Conservation (phyloP, 2,329 filamentous ascomycete species). For the Alternaria conjuncta region DNA sequence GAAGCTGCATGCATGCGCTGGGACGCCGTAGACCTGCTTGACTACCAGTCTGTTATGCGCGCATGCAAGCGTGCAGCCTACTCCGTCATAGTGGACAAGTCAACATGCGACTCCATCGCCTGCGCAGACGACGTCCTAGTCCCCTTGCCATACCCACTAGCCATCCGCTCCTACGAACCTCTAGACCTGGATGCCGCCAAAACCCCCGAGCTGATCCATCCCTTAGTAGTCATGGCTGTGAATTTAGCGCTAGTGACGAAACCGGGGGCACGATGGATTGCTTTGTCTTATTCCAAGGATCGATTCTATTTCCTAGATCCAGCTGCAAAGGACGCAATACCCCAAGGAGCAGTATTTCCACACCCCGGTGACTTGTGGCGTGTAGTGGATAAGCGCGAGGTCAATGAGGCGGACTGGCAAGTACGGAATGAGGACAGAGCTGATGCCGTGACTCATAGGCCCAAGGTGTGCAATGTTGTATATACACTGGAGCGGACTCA, state of each 20-base stretch:
- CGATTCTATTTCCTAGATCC: conserved; percentile 45
- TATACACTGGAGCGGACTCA: conserved; percentile 49
- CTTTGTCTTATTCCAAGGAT: conserved; percentile 49
- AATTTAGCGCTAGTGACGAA: conserved; percentile 49
- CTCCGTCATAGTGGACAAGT: conserved; percentile 48
- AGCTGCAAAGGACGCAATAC: conserved; percentile 12
- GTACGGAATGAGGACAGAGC: conserved; percentile 8
- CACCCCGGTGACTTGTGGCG: conserved; percentile 48
- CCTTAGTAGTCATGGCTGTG: conserved; percentile 48
- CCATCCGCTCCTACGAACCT: conserved; percentile 7
- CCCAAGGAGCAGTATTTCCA: conserved; percentile 43
- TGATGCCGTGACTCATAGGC: conserved; percentile 38
- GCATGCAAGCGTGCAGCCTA: conserved; percentile 32
- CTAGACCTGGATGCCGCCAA: conserved; percentile 2
- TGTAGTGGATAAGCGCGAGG: conserved; percentile 41
- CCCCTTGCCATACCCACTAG: conserved; percentile 39
- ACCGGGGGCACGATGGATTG: conserved; percentile 48
- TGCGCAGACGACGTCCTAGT: conserved; percentile 44
- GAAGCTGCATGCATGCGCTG: conserved; percentile 33
- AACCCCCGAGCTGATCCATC: conserved; percentile 38
- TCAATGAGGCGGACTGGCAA: conserved; percentile 33
- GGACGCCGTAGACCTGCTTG: conserved; percentile 45
- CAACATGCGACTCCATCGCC: conserved; percentile 47
- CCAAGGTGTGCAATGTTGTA: conserved; percentile 48
- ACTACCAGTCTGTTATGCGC: conserved; percentile 37